Base-by-base conservation (phyloP, 441 rosid species). In the Populus trichocarpa region DNA sequence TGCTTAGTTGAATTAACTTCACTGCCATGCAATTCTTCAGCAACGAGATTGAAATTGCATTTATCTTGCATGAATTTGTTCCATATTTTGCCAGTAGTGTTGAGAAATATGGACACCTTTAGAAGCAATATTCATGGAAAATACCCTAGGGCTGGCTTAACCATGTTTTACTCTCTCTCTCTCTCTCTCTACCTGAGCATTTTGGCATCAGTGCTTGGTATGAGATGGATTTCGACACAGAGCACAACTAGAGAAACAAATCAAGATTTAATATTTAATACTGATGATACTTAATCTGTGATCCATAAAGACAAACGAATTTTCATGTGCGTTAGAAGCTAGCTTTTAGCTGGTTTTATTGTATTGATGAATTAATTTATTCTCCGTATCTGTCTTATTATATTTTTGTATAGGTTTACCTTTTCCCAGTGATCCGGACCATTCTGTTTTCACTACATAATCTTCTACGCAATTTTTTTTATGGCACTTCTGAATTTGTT, bases 1-100 rank as follows among this genome's bases (percentile, higher is more conserved):
- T 81, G 83, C 82, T 84, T 79, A 75, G 53, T 66, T 73, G 75
- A 66, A 73, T 79, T 75, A 22, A 59, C 46, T 2, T 16, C 61
- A 6, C 61, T 53, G 61, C 61, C 30, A 23, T 11, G 14, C 69
- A 23, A 66, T 66, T 23, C 69, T 30, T 14, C 32, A 23, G 1
- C 33, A 25, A 66, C 14, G 18, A 26, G 69, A 66, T 66, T 13
- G 18, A 26, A 66, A 26, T 53, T 2, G 1, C 61, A 53, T 53
- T 18, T 18, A 18, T 53, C 22, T 53, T 16, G 61, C 61, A 53
- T 53, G 8, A 18, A 16, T 9, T 18, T 53, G 36, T 66, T 30
- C 33, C 32, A 66, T 13, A 66, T 66, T 14, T 14, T 11, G 6
- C 33, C 18, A 7, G 5, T 10, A 30, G 16, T 28, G 69, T 6